These are phyloP conservation scores for Barnettozyma vustinii DNA, from an alignment of 805 yeast genomes.

Conservation along the genomic window DNA sequence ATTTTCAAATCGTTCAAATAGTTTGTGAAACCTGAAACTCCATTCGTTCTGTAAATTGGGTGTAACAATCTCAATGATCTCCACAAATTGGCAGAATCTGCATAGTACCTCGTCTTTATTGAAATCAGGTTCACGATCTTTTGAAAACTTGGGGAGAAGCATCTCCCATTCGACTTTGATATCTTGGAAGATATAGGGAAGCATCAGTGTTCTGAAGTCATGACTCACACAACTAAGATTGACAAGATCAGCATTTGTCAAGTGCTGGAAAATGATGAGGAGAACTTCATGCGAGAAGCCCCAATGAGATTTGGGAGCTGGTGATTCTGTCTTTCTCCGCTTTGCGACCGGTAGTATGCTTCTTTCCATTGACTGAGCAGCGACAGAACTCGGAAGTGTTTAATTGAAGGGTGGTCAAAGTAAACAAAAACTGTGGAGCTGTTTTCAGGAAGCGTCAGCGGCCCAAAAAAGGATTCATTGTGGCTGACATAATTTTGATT, in stretches of 20 bases:
- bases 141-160: slow-evolving; percentile 6
- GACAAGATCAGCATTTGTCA: slow-evolving; percentile 14
- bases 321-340: background rate
- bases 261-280: slow-evolving; percentile 13
- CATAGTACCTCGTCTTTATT: slow-evolving; percentile 6
- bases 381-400: background rate
- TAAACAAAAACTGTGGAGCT: background rate
- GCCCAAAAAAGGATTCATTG: too few species aligned
- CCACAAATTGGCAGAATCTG: slow-evolving; percentile 18
- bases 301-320: background rate
- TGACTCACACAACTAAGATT: slow-evolving; percentile 10
- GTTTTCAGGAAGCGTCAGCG: too few species aligned
- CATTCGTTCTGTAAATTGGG: slow-evolving; percentile 30
- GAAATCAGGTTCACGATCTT: background rate
- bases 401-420: background rate
- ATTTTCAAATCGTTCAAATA: slow-evolving; percentile 21
- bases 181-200: slow-evolving; percentile 18
- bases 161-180: slow-evolving; percentile 15
- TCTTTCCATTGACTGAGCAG: background rate
- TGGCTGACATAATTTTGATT: too few species aligned
- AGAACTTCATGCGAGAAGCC: slow-evolving; percentile 20
- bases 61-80: slow-evolving; percentile 24
- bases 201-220: slow-evolving; percentile 9
- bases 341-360: background rate
- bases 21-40: slow-evolving; percentile 28